Conservation (phyloP, 73 alveolate genomes). For the Strombidium stylifer region DNA sequence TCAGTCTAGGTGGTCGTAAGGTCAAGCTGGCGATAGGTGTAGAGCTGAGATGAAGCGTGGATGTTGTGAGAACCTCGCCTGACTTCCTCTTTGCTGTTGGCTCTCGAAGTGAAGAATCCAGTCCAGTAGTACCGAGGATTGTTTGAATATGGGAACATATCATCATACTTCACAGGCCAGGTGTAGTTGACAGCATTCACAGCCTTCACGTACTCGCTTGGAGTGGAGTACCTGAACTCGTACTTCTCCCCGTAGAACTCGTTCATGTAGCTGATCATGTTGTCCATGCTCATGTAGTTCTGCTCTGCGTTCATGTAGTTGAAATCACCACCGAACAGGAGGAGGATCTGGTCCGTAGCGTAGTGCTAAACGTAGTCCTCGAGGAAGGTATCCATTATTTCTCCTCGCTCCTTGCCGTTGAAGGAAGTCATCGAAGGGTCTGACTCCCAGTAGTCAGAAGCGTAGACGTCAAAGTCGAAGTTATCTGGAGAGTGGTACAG, state of each 20-base stretch:
- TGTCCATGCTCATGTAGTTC: slow-evolving; percentile 66
- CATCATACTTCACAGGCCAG: slow-evolving; percentile 86
- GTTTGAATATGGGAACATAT: slow-evolving; percentile 96
- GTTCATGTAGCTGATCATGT: slow-evolving; percentile 62
- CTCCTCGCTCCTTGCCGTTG: slow-evolving; percentile 46
- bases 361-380: slow-evolving; percentile 22
- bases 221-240: slow-evolving; percentile 93
- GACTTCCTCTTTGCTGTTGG: slow-evolving; percentile 81
- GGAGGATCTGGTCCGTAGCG: slow-evolving; percentile 46
- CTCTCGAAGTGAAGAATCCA: slow-evolving; percentile 96
- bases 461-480: slow-evolving; percentile 10
- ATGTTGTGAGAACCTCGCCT: slow-evolving; percentile 50
- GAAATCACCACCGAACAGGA: slow-evolving; percentile 71
- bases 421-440: slow-evolving; percentile 57
- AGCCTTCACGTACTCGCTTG: slow-evolving; percentile 81
- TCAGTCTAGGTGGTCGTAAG: neutral
- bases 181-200: slow-evolving; percentile 51
- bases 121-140: slow-evolving; percentile 88
- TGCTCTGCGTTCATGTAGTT: slow-evolving; percentile 52
- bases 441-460: slow-evolving; percentile 13
- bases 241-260: slow-evolving; percentile 48
- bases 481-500: slow-evolving; percentile 35
- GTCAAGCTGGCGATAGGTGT: neutral
- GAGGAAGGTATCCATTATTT: slow-evolving; percentile 20
- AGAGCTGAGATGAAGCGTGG: slow-evolving; percentile 25